Evolutionary conservation across 768 basidiomycete genomes (phyloP).

Genomic region (Leccinum subtestaceum): DNA sequence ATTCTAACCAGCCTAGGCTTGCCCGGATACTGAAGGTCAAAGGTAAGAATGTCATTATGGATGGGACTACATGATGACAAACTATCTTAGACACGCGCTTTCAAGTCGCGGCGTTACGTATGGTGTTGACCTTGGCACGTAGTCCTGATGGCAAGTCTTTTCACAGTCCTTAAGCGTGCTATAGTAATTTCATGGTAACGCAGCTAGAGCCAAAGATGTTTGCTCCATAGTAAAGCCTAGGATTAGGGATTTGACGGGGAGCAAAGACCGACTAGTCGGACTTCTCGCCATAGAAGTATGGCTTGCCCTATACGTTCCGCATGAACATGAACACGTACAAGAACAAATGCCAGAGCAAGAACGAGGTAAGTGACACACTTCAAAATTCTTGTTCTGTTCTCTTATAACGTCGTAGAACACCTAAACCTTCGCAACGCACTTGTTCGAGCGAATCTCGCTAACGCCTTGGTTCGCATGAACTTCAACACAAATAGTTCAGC

Average conservation of each 20-base stretch:
- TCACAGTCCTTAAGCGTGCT: background rate
- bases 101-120: slow-evolving; percentile 19
- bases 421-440: slow-evolving; percentile 7
- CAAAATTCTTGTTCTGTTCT: background rate
- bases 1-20: slow-evolving; percentile 6
- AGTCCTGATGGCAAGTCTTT: slow-evolving; percentile 10
- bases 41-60: slow-evolving; percentile 2
- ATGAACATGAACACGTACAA: background rate
- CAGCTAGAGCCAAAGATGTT: background rate
- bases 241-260: slow-evolving; percentile 16
- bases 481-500: background rate
- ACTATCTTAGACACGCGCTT: slow-evolving; percentile 7
- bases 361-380: background rate
- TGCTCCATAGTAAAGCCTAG: slow-evolving; percentile 12
- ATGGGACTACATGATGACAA: background rate
- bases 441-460: slow-evolving; percentile 21
- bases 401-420: slow-evolving; percentile 3
- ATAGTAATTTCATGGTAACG: background rate
- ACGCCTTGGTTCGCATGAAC: slow-evolving; percentile 12
- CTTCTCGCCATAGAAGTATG: slow-evolving; percentile 21
- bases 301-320: slow-evolving; percentile 11
- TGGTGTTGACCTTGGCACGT: slow-evolving; percentile 14
- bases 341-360: background rate
- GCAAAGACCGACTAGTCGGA: slow-evolving; percentile 9
- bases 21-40: slow-evolving; percentile 14